Conservation (phyloP, 768 basidiomycete genomes). For the Sistotremastrum niveocremeum region DNA sequence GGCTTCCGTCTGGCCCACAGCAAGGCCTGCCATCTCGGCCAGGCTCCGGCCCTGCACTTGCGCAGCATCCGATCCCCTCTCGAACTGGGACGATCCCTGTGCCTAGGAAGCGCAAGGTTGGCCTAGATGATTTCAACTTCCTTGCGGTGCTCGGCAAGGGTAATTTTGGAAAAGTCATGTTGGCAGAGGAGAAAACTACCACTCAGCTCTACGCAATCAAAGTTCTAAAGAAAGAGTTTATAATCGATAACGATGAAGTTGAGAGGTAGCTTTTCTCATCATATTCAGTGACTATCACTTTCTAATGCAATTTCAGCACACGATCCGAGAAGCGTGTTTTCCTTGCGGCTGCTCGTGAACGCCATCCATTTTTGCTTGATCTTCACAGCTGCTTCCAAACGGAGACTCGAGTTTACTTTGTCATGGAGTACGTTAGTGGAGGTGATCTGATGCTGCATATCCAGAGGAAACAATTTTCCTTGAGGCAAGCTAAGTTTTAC, state of each 20-base stretch:
- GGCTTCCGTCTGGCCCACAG: conserved; percentile 5
- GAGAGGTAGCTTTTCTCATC: conserved; percentile 56
- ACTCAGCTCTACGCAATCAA: conserved; percentile 94
- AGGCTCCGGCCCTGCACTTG: conserved; percentile 11
- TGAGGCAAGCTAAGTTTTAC: conserved; percentile 98
- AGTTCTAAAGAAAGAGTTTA: conserved; percentile 99
- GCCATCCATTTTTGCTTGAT: conserved; percentile 93
- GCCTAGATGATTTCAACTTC: conserved; percentile 98
- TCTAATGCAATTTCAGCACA: conserved; percentile 40
- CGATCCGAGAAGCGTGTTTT: conserved; percentile 99
- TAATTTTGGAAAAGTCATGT: conserved; percentile 99
- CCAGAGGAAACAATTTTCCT: conserved; percentile 96
- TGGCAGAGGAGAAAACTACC: conserved; percentile 94
- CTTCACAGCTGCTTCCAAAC: conserved; percentile 99
- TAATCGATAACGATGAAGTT: conserved; percentile 99
- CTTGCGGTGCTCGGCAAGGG: conserved; percentile 96
- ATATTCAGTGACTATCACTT: not conserved
- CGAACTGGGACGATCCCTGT: not conserved
- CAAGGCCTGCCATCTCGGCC: conserved; percentile 11
- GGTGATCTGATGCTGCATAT: conserved; percentile 99
- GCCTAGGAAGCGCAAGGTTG: conserved; percentile 69
- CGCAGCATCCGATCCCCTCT: conserved; percentile 11
- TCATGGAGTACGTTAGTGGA: conserved; percentile 99
- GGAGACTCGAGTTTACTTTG: conserved; percentile 97
- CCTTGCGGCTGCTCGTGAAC: conserved; percentile 88